Conservation (phyloP, 83 land plant species). For the Picea engelmannii region DNA sequence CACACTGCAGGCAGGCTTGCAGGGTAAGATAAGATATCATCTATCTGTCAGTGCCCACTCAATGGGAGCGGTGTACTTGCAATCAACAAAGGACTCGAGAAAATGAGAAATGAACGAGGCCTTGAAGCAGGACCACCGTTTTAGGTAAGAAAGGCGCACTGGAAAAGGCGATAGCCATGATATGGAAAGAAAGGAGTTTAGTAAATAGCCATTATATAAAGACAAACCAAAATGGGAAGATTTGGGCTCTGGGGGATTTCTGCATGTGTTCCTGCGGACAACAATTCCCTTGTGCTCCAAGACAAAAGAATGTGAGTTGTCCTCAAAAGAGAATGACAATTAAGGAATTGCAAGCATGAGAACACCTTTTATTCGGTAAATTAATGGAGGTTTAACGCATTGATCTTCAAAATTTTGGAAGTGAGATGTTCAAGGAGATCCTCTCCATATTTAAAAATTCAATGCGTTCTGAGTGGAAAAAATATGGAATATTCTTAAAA, state of each 20-base stretch:
- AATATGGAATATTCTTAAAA: no score
- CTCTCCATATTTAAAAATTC: no score
- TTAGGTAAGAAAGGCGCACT: background rate
- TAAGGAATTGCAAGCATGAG: no score
- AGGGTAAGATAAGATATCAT: background rate
- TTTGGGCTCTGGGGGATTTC: background rate
- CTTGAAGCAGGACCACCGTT: background rate
- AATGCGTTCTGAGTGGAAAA: no score
- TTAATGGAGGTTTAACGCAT: no score
- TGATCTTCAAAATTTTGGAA: no score
- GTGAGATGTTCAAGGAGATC: no score
- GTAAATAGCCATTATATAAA: background rate
- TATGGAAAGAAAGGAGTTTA: background rate
- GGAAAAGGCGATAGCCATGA: background rate
- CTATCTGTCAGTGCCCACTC: background rate
- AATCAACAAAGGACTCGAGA: background rate
- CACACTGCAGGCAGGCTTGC: background rate
- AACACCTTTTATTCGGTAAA: no score
- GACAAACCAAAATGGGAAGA: no score
- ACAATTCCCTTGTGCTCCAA: background rate
- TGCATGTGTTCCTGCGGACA: background rate
- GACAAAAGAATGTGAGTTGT: constrained; percentile 15
- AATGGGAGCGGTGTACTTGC: background rate
- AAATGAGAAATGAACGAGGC: background rate
- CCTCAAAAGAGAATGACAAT: background rate